These are phyloP conservation scores for Lactarius psammicola DNA, from an alignment of 768 basidiomycete species.

Conservation along the genomic window DNA sequence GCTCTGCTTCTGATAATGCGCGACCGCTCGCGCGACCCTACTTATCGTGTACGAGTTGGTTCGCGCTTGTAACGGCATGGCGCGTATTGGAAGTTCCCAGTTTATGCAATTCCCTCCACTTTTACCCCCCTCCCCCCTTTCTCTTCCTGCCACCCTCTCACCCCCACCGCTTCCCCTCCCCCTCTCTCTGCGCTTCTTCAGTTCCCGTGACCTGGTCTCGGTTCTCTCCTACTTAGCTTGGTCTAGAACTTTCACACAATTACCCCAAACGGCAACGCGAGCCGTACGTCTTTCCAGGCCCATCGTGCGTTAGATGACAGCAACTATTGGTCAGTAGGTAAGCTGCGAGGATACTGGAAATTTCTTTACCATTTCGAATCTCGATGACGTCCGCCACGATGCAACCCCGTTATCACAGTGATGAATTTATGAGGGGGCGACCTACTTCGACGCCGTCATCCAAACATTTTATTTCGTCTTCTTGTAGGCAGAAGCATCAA, in stretches of 20 bases:
- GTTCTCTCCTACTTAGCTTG: constrained; percentile 4
- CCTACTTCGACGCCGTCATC: background rate
- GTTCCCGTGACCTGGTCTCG: background rate
- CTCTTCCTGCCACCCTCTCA: background rate
- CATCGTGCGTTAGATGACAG: constrained; percentile 4
- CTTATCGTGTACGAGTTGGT: background rate
- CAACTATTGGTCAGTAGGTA: background rate
- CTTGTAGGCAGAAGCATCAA: constrained; percentile 3
- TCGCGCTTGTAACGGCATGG: constrained; percentile 9
- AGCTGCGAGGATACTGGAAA: background rate
- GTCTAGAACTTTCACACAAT: constrained; percentile 13
- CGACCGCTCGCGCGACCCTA: background rate
- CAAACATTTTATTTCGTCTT: background rate
- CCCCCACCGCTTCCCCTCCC: background rate
- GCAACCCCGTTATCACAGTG: constrained; percentile 12
- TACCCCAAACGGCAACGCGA: constrained; percentile 5
- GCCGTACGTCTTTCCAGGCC: background rate
- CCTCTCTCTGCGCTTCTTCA: background rate
- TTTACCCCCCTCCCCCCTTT: background rate
- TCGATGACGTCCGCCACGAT: constrained; percentile 20
- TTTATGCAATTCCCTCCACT: background rate
- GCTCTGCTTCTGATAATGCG: constrained; percentile 3
- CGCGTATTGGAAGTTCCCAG: constrained; percentile 2
- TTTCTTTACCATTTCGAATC: background rate
- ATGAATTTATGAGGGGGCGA: background rate